Conservation (phyloP, 306 rosid species). For the Malus asiatica region DNA sequence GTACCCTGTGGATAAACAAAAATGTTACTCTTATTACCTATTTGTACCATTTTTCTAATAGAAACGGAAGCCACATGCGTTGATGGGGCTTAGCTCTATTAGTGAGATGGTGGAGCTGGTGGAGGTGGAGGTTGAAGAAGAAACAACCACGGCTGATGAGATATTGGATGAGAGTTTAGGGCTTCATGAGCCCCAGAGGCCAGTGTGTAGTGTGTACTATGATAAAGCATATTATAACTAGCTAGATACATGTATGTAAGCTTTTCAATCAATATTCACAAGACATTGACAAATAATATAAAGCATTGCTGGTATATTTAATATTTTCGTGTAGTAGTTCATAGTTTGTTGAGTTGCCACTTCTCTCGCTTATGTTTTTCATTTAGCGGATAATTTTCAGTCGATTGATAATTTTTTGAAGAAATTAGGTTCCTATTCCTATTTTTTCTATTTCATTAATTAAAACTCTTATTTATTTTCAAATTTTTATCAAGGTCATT, state of each 20-base stretch:
- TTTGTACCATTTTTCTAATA: too few relatives aligned
- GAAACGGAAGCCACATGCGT: too few relatives aligned
- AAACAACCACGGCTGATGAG: conserved; percentile 30
- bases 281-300: not conserved
- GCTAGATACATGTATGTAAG: not conserved
- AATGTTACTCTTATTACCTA: too few relatives aligned
- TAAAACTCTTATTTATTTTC: too few relatives aligned
- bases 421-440: too few relatives aligned
- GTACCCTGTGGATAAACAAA: too few relatives aligned
- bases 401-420: not conserved
- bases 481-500: too few relatives aligned
- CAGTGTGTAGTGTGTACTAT: not conserved
- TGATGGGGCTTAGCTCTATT: too few relatives aligned
- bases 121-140: conserved; percentile 20
- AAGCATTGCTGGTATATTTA: not conserved
- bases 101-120: not conserved
- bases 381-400: too few relatives aligned
- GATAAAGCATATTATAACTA: not conserved
- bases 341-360: not conserved
- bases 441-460: too few relatives aligned
- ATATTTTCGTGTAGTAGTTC: not conserved
- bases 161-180: not conserved
- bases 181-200: not conserved
- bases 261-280: not conserved
- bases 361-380: not conserved